Conservation (phyloP, 1,284 basidiomycete species). For the Marasmius sp. region DNA sequence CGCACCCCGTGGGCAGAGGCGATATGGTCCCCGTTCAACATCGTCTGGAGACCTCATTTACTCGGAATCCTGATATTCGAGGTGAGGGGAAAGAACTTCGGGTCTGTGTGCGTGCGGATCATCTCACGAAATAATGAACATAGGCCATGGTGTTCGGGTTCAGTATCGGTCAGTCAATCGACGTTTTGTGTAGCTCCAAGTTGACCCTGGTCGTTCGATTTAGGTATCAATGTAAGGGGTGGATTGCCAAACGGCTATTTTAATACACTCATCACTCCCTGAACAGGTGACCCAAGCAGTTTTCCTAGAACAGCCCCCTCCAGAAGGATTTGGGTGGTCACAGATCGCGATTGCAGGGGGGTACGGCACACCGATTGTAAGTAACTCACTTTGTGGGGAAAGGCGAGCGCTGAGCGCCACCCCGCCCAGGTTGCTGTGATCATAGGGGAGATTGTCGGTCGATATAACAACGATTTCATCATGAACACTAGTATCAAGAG, state of each 20-base stretch:
- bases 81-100: constrained; percentile 20
- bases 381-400: constrained; percentile 10
- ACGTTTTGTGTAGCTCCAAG: neutral
- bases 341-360: constrained; percentile 43
- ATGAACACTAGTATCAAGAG: constrained; percentile 48
- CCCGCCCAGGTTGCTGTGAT: constrained; percentile 53
- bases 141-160: constrained; percentile 54
- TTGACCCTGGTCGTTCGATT: neutral
- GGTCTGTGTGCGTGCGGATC: neutral
- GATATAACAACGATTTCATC: constrained; percentile 63
- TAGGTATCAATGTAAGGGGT: constrained; percentile 49
- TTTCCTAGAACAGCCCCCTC: constrained; percentile 49
- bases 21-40: constrained; percentile 36
- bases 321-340: constrained; percentile 49
- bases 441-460: constrained; percentile 62
- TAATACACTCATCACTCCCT: neutral
- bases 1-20: constrained; percentile 46
- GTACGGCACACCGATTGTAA: constrained; percentile 53
- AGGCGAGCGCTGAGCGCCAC: neutral
- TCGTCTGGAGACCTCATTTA: constrained; percentile 54
- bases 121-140: neutral
- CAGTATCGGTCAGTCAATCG: constrained; percentile 39
- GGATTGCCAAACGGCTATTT: neutral
- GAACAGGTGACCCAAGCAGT: constrained; percentile 53
- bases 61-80: constrained; percentile 47